Base-by-base conservation (phyloP, 208 protist species). In the Trypanosoma melophagium region DNA sequence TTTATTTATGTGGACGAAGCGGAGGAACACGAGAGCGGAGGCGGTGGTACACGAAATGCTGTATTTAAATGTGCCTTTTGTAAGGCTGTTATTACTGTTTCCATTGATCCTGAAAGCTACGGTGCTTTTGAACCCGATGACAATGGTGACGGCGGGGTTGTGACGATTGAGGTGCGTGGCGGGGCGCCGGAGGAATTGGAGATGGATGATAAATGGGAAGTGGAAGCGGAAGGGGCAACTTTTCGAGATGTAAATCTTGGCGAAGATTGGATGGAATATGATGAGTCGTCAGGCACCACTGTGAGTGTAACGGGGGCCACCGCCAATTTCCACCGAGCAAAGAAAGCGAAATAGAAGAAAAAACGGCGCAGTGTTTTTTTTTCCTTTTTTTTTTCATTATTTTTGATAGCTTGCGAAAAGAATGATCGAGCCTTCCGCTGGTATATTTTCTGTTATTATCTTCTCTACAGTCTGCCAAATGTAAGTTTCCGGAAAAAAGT, bases 231-330 rank as follows among this genome's bases (percentile, higher is more conserved):
- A 25, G 74, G 69, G 35, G 55, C 59, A 42, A 61, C 35, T 9
- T 89, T 92, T 60, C 69, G 76, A 45, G 71, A 79, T 22, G 84
- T 77, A 2, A 85, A 94, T 63, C 63, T 94, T 21, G 82, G 74
- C 28, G 58, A 62, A 14, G 84, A 90, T 56, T 94, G 84, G 85
- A 81, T 76, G 65, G 88, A 91, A 21, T 94, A 90, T 69, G 88
- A 91, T 60, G 83, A 89, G 66, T 59, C 35, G 10, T 58, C 69
- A 12, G 60, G 66, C 28, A 53, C n/a, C 22, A 14, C 78, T 0
- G 58, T 92, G 55, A 74, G 55, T 19, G 45, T 94, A 22, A 63
- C 66, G 16, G 79, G 77, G 24, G 77, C 79, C 14, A 61, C 69
- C 7, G 60, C 84, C 17, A 51, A 25, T 19, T 84, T 94, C 38